These are phyloP conservation scores for Phialocephala subalpina DNA, from an alignment of 2,329 filamentous ascomycete species.

Conservation along the genomic window DNA sequence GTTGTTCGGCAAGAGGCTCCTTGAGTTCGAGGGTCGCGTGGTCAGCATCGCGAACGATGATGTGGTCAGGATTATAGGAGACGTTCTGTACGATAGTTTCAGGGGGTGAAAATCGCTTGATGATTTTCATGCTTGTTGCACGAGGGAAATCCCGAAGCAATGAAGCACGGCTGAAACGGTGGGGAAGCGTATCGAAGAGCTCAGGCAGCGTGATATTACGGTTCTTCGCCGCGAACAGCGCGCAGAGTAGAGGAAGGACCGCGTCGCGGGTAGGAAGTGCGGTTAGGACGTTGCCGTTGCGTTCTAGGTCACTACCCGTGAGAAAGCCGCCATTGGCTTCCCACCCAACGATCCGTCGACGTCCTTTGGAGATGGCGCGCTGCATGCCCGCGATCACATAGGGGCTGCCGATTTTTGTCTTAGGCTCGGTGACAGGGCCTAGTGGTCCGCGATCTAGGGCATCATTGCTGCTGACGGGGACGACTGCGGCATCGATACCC, in stretches of 20 bases:
- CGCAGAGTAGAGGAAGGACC: conserved; percentile 43
- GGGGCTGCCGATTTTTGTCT: conserved; percentile 46
- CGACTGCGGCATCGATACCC: conserved; percentile 42
- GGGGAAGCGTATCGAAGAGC: conserved; percentile 42
- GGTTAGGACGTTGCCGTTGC: conserved; percentile 40
- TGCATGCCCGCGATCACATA: conserved; percentile 47
- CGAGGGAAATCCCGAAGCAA: conserved; percentile 46
- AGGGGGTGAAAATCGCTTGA: conserved; percentile 41
- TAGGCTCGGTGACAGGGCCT: conserved; percentile 39
- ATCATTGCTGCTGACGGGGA: conserved; percentile 46
- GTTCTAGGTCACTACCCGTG: conserved; percentile 43
- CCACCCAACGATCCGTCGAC: conserved; percentile 43
- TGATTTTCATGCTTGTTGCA: conserved; percentile 43
- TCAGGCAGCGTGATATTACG: conserved; percentile 38
- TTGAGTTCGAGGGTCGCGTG: conserved; percentile 21
- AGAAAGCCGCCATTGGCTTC: conserved; percentile 47
- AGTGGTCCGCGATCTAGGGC: conserved; percentile 44
- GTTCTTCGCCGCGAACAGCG: conserved; percentile 41
- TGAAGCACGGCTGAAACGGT: conserved; percentile 43
- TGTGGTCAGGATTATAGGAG: conserved; percentile 27
- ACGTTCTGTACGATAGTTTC: conserved; percentile 36
- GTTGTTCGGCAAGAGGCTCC: conserved; percentile 24
- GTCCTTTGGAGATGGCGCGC: conserved; percentile 40
- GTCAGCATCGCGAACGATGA: conserved; percentile 31
- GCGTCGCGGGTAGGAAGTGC: conserved; percentile 46